Evolutionary conservation across 2,329 filamentous ascomycete species (phyloP), one percentile per base, ranked within the genome.

Genomic region (Chrysoporthe austroafricana): DNA sequence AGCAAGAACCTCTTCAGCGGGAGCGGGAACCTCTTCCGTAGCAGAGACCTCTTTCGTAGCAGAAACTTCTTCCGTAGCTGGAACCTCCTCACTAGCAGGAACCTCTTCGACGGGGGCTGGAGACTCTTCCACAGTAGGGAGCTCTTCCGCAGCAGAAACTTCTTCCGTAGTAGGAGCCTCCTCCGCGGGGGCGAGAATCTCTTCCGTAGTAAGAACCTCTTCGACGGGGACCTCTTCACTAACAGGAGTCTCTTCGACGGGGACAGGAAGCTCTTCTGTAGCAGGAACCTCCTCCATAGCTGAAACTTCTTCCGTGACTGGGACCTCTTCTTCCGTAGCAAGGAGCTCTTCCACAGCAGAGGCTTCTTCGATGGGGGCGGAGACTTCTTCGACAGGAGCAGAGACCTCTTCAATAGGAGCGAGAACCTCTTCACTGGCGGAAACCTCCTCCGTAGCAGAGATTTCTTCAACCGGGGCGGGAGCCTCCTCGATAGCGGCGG

Each of bases 371-470:
- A 26, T 26, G 26, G 26, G 26, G 26, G 26, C 26, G 26, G 26
- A 26, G 26, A 26, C 26, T 26, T 26, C 26, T 26, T 63, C 18
- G 14, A 16, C 14, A 18, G 62, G n/a, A 16, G 50, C 36, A 9
- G 50, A 16, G 9, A 39, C 66, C 1, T 68, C 57, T 56, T 72
- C 50, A 26, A 26, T 26, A 26, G 26, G 26, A 26, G 0, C 26
- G 0, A 26, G 26, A 26, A 26, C 26, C 26, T 11, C 52, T 36
- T 34, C 52, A 4, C 11, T 6, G 26, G 39, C 5, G 14, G 13
- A 14, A 26, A 4, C 39, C 6, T 59, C 58, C 21, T 32, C 58
- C 5, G 16, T 9, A 8, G 7, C 39, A 18, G 36, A 11, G 13
- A 13, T 14, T 13, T 60, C 58, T 32, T 60, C 42, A 14, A 18